Evolutionary conservation across 352 stramenopile species (phyloP).

Genomic region (Phytophthora pini): DNA sequence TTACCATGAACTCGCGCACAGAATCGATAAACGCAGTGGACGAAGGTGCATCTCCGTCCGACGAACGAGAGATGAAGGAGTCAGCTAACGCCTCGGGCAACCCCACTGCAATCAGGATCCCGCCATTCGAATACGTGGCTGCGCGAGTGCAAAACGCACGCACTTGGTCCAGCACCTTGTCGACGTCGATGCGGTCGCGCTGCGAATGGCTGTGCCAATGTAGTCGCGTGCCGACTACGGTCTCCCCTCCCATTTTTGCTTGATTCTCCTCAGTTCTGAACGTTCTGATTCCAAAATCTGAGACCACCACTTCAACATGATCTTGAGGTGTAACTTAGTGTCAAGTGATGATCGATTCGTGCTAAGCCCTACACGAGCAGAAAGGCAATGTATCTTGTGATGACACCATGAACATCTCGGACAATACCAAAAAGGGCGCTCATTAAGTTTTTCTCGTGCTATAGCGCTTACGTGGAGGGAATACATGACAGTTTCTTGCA

Average conservation of each 20-base stretch:
- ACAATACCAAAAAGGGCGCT: background rate
- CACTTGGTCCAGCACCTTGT: conserved; percentile 55
- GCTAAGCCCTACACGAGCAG: too few species aligned
- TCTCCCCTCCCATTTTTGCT: conserved; percentile 26
- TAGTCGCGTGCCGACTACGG: conserved; percentile 63
- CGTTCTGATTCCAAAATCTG: conserved; percentile 27
- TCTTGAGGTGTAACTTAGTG: too few species aligned
- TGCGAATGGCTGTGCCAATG: conserved; percentile 78
- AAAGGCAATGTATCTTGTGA: background rate
- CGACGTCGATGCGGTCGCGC: conserved; percentile 47
- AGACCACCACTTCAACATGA: conserved; percentile 17
- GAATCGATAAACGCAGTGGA: conserved; percentile 46
- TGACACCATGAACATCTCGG: background rate
- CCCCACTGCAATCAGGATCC: conserved; percentile 67
- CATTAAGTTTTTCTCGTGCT: background rate
- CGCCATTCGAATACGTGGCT: conserved; percentile 50
- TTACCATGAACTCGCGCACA: conserved; percentile 46
- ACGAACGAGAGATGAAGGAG: conserved; percentile 11
- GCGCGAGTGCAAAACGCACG: conserved; percentile 57
- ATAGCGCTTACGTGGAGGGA: too few species aligned
- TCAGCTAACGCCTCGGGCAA: conserved; percentile 24
- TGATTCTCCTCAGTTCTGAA: background rate
- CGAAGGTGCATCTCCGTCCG: conserved; percentile 6
- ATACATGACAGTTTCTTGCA: too few species aligned
- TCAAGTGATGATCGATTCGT: too few species aligned